Evolutionary conservation across 441 rosid species (phyloP).

Genomic region (Populus hybrid): DNA sequence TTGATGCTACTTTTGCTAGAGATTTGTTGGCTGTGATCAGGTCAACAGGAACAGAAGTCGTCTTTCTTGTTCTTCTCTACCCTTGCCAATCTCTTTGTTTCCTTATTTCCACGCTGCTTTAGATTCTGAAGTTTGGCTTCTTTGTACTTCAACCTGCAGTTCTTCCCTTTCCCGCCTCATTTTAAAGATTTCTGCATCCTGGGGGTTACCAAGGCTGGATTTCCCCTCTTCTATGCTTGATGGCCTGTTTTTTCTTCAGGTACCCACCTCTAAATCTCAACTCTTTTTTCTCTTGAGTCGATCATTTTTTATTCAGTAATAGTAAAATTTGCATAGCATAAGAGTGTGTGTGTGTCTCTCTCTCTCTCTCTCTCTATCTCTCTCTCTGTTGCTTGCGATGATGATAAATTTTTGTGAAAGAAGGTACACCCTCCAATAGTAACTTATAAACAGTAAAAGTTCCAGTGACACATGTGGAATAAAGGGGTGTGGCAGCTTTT

Average conservation of each 20-base stretch:
- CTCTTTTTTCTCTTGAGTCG: neutral
- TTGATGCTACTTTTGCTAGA: slow-evolving; percentile 12
- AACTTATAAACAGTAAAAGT: slow-evolving; percentile 13
- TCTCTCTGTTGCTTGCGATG: neutral
- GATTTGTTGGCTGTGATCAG: slow-evolving; percentile 17
- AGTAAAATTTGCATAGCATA: too few species aligned
- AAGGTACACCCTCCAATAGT: neutral
- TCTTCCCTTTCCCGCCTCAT: slow-evolving; percentile 3
- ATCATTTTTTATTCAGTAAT: neutral
- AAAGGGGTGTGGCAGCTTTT: slow-evolving; percentile 15
- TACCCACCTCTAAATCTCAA: slow-evolving; percentile 13
- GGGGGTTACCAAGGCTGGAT: slow-evolving; percentile 18
- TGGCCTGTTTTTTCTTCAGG: slow-evolving; percentile 30
- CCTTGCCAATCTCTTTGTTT: slow-evolving; percentile 1
- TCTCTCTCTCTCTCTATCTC: too few species aligned
- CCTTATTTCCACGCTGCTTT: neutral
- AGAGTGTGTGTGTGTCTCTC: too few species aligned
- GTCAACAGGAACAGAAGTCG: slow-evolving; percentile 8
- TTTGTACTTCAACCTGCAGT: slow-evolving; percentile 10
- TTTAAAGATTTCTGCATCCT: slow-evolving; percentile 18
- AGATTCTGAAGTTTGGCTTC: slow-evolving; percentile 14
- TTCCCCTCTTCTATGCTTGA: slow-evolving; percentile 7
- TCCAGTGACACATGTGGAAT: slow-evolving; percentile 10
- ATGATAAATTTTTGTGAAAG: neutral
- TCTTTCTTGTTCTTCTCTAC: slow-evolving; percentile 5